Evolutionary conservation across 306 rosid genomes (phyloP).

Genomic region (Pterocarpus santalinus): DNA sequence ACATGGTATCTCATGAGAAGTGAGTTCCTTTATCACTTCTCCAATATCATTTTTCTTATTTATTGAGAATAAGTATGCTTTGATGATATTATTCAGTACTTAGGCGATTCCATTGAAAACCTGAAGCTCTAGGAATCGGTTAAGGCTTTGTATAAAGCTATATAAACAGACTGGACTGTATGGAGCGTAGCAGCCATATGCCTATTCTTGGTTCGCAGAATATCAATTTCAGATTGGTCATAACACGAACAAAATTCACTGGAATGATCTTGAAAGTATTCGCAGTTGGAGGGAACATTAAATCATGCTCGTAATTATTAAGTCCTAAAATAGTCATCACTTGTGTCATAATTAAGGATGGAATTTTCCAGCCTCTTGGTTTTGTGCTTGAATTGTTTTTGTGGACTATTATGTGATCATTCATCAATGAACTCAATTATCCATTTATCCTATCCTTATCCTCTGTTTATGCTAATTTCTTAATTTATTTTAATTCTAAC

Average conservation of each 20-base stretch:
- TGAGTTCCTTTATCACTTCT: too few species aligned
- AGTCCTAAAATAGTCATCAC: neutral
- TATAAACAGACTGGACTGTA: neutral
- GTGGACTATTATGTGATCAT: neutral
- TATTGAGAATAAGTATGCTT: conserved; percentile 16
- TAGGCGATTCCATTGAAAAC: conserved; percentile 6
- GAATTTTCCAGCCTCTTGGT: neutral
- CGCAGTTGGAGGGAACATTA: neutral
- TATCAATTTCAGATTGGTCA: neutral
- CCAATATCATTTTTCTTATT: neutral
- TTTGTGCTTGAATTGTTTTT: neutral
- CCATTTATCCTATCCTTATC: neutral
- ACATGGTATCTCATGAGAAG: too few species aligned
- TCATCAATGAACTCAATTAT: neutral
- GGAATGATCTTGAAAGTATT: conserved; percentile 3
- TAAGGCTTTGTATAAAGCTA: neutral
- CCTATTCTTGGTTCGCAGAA: neutral
- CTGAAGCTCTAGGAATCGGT: neutral
- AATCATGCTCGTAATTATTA: neutral
- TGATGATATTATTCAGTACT: neutral
- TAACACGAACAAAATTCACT: neutral
- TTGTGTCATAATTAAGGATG: neutral
- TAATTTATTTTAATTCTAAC: neutral
- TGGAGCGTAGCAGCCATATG: neutral
- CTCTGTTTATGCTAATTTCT: neutral